Conservation (phyloP, 805 yeast genomes). For the Lipomyces chichibuensis region DNA sequence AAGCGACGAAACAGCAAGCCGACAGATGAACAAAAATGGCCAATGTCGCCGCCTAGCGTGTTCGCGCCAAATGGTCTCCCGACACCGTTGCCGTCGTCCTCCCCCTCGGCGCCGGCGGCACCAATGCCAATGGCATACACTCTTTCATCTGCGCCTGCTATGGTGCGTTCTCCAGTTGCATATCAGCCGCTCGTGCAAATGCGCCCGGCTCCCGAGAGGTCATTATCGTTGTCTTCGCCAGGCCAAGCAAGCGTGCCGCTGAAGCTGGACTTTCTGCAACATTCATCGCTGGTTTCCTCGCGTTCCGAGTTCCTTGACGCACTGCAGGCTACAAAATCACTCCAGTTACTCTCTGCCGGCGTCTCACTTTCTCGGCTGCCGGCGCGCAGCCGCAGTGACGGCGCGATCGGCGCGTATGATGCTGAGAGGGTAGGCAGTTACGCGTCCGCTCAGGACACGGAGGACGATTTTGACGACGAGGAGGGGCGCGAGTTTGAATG, state of each 20-base stretch:
- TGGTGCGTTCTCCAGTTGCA: no score
- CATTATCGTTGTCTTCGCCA: slow-evolving; percentile 1
- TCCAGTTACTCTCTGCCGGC: slow-evolving; percentile 47
- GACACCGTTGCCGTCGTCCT: slow-evolving; percentile 16
- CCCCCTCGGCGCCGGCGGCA: neutral
- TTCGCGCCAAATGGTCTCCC: slow-evolving; percentile 6
- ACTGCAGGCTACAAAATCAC: slow-evolving; percentile 49
- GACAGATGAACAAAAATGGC: slow-evolving; percentile 1
- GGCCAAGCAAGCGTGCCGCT: slow-evolving; percentile 10
- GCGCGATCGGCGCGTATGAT: neutral
- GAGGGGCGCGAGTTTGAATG: slow-evolving; percentile 44
- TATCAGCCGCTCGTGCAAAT: no score
- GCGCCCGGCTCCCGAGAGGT: neutral
- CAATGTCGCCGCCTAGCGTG: neutral
- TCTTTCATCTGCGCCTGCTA: neutral
- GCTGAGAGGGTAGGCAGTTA: neutral
- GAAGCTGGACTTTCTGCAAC: slow-evolving; percentile 32
- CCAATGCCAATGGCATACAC: neutral
- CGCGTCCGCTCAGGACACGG: neutral
- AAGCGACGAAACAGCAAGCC: slow-evolving; percentile 13
- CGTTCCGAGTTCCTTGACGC: slow-evolving; percentile 47
- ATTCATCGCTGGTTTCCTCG: slow-evolving; percentile 26
- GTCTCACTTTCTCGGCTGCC: slow-evolving; percentile 15
- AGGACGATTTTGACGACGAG: slow-evolving; percentile 28
- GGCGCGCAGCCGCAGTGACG: neutral